Percentiles rank a stretch among this genome's conserved stretches.
These are phyloP conservation scores for Globisporangium spiculum DNA, from an alignment of 352 stramenopile species.

Conservation along the genomic window DNA sequence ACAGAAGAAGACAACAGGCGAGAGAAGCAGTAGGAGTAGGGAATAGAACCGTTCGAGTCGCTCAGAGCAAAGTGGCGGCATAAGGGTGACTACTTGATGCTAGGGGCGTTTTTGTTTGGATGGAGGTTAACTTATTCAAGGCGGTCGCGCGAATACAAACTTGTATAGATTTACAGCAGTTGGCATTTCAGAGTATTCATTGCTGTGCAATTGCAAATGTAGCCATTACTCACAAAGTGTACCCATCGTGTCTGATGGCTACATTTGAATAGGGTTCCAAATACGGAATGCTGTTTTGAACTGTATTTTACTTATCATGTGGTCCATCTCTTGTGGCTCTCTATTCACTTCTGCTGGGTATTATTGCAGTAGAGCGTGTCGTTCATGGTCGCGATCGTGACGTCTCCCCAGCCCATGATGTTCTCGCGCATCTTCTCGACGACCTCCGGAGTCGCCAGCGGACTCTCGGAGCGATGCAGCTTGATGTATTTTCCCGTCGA, in stretches of 20 bases:
- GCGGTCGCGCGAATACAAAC: slow-evolving; percentile 8
- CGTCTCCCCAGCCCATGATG: neutral
- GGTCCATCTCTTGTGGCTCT: neutral
- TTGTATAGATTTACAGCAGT: slow-evolving; percentile 9
- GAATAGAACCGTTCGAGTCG: neutral
- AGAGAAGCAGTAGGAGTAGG: neutral
- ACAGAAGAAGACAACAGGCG: neutral
- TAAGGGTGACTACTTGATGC: neutral
- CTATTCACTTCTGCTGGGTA: neutral
- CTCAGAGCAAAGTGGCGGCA: neutral
- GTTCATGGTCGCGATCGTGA: neutral
- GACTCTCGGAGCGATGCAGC: neutral
- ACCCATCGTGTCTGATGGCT: neutral
- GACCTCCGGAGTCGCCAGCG: neutral
- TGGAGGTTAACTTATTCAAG: slow-evolving; percentile 16
- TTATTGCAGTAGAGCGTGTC: neutral
- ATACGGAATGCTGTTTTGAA: neutral
- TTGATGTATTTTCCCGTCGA: neutral
- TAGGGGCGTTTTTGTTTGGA: neutral
- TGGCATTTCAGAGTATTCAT: neutral
- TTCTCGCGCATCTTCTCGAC: neutral
- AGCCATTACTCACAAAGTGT: neutral
- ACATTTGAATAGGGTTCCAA: neutral
- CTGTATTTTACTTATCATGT: neutral
- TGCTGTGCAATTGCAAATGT: neutral